These are phyloP conservation scores for Elsinoe australis DNA, from an alignment of 2,329 filamentous ascomycete species.

Conservation along the genomic window DNA sequence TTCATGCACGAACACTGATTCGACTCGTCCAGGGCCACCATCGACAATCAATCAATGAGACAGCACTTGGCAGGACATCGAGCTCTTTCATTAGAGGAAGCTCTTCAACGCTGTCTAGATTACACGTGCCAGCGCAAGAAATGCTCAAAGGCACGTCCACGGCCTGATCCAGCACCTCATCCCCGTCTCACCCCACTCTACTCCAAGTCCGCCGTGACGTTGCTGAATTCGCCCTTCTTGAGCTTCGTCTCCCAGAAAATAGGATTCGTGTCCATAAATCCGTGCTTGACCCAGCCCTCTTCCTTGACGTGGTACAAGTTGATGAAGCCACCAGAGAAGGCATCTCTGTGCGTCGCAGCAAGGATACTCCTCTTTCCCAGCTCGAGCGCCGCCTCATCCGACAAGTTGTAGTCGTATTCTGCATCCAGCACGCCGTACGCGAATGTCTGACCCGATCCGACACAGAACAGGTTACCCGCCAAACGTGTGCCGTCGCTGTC, in stretches of 20 bases:
- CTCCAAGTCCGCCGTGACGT: conserved; percentile 74
- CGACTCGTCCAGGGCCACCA: too few relatives aligned
- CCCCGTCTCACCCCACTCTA: conserved; percentile 28
- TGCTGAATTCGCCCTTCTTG: conserved; percentile 96
- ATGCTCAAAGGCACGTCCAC: not conserved
- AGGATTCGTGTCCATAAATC: conserved; percentile 95
- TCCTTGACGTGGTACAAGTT: conserved; percentile 99
- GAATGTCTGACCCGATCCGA: conserved; percentile 96
- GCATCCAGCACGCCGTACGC: conserved; percentile 97
- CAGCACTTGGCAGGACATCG: too few relatives aligned
- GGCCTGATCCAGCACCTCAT: not conserved
- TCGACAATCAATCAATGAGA: too few relatives aligned
- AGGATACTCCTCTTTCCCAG: conserved; percentile 87
- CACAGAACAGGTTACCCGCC: conserved; percentile 92
- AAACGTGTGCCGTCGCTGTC: conserved; percentile 93
- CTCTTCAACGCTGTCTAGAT: conserved; percentile 4
- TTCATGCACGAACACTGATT: too few relatives aligned
- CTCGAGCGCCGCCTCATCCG: conserved; percentile 80
- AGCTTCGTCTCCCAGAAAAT: conserved; percentile 99
- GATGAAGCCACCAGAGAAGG: conserved; percentile 97
- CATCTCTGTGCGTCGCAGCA: conserved; percentile 91
- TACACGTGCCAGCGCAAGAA: not conserved
- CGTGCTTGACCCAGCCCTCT: conserved; percentile 97
- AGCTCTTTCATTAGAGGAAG: too few relatives aligned
- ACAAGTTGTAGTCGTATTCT: conserved; percentile 85